Evolutionary conservation across 805 yeast species (phyloP).

Genomic region (Candida yuanshanica): DNA sequence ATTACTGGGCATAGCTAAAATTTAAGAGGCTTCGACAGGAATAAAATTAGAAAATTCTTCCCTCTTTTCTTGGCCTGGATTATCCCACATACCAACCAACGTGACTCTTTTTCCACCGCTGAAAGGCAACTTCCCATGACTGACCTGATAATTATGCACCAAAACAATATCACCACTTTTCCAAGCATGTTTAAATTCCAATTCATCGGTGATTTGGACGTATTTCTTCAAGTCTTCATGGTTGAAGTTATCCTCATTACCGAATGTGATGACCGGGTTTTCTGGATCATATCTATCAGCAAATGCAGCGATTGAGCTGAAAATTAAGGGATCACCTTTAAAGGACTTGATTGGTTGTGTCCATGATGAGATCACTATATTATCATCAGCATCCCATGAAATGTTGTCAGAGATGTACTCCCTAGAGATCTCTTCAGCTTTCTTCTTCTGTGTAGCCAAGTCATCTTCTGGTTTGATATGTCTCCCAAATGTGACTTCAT

Average conservation of each 20-base stretch:
- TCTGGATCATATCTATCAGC: conserved; percentile 12
- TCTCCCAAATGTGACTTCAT: conserved; percentile 28
- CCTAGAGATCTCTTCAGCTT: neutral
- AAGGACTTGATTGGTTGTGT: conserved; percentile 18
- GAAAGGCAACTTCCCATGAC: conserved; percentile 31
- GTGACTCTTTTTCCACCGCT: conserved; percentile 25
- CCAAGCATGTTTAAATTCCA: conserved; percentile 28
- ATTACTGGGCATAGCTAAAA: too few species aligned
- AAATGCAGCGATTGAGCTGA: conserved; percentile 25
- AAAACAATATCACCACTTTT: conserved; percentile 29
- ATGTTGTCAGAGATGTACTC: conserved; percentile 19
- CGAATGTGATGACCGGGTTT: conserved; percentile 13
- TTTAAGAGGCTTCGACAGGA: too few species aligned
- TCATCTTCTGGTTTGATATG: conserved; percentile 12
- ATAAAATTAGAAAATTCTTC: too few species aligned
- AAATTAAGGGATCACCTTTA: conserved; percentile 17
- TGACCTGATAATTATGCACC: conserved; percentile 30
- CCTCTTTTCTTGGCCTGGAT: neutral
- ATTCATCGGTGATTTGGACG: conserved; percentile 14
- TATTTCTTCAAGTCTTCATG: conserved; percentile 15
- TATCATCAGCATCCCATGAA: conserved; percentile 21
- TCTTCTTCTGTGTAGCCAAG: neutral
- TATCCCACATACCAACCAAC: conserved; percentile 35
- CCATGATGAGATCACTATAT: conserved; percentile 23
- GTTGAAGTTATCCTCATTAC: conserved; percentile 19